phyloP scores from a whole-genome alignment of 2,329 filamentous ascomycete genomes.

The Epicoccum sorghinum region DNA sequence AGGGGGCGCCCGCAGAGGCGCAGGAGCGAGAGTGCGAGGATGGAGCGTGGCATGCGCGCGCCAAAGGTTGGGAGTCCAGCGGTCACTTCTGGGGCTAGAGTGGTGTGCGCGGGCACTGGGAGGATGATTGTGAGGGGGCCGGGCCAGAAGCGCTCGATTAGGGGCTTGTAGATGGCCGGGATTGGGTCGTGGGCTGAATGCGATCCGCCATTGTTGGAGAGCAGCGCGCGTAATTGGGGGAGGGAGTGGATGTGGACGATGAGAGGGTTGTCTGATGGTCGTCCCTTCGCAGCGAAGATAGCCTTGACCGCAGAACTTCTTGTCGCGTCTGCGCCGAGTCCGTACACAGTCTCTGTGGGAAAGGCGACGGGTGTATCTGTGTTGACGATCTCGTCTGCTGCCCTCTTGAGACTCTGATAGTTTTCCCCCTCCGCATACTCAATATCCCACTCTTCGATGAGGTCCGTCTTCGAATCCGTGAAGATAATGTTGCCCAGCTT shows the following conservation, averaged over 20 bases:
- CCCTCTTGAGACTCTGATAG: slow-evolving; percentile 63
- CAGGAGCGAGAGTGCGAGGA: slow-evolving; percentile 88
- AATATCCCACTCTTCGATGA: slow-evolving; percentile 46
- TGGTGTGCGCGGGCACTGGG: slow-evolving; percentile 71
- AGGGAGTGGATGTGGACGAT: slow-evolving; percentile 91
- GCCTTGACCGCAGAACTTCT: slow-evolving; percentile 80
- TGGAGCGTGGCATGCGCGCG: slow-evolving; percentile 83
- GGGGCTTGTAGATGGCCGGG: slow-evolving; percentile 74
- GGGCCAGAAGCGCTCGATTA: slow-evolving; percentile 90
- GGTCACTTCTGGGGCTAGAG: slow-evolving; percentile 88
- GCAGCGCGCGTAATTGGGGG: slow-evolving; percentile 70
- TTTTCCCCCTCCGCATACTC: slow-evolving; percentile 50
- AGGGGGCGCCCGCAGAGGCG: slow-evolving; percentile 77
- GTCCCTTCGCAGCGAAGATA: slow-evolving; percentile 90
- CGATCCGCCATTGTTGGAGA: slow-evolving; percentile 46
- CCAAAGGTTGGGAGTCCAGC: slow-evolving; percentile 85
- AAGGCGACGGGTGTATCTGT: slow-evolving; percentile 85
- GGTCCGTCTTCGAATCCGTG: slow-evolving; percentile 31
- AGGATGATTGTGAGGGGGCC: slow-evolving; percentile 91
- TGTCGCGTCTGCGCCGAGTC: slow-evolving; percentile 94
- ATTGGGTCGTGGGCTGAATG: slow-evolving; percentile 54
- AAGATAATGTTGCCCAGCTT: slow-evolving; percentile 48
- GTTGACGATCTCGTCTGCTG: slow-evolving; percentile 68
- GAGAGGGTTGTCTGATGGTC: slow-evolving; percentile 92
- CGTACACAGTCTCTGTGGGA: slow-evolving; percentile 97